Evolutionary conservation across 2,329 filamentous ascomycete species (phyloP), one percentile per base, ranked within the genome.

Genomic region (Ramichloridium luteum): DNA sequence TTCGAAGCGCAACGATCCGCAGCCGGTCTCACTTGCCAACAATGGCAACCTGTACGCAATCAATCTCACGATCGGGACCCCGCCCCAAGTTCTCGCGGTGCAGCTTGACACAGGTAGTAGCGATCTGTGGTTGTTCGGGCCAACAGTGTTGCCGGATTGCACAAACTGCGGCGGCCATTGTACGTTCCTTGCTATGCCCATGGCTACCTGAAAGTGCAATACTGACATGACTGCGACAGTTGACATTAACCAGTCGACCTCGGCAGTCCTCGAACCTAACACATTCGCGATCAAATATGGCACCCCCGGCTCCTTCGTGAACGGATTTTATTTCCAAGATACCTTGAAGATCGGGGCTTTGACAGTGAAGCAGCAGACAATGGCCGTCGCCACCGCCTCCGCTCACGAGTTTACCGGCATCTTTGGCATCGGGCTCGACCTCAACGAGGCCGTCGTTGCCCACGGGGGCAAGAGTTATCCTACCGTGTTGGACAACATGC

Each of bases 401-500:
- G n/a, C n/a, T n/a, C n/a, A n/a, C n/a, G n/a, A n/a, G n/a, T n/a
- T n/a, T n/a, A n/a, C n/a, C n/a, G 80, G 25, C 83, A 85, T 50
- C 50, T 41, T 0, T 75, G 72, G 3, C 61, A 46, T 25, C 73
- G 70, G 4, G 35, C 51, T 16, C 54, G 90, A 54, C 82, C 82
- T 23, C 83, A 94, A 25, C 57, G 94, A 13, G 86, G 86, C 12
- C 78, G 94, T 39, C 86, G 86, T 5, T 94, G 93, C 53, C 54
- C 68, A n/a, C n/a, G n/a, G n/a, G n/a, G n/a, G n/a, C n/a, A n/a
- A n/a, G n/a, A n/a, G n/a, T n/a, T n/a, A n/a, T n/a, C n/a, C n/a
- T n/a, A n/a, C n/a, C n/a, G n/a, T n/a, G n/a, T n/a, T n/a, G n/a
- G n/a, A n/a, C n/a, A n/a, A n/a, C n/a, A n/a, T n/a, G n/a, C n/a